Evolutionary conservation across 2,329 filamentous ascomycete species (phyloP).

Genomic region (Curvularia lunata): DNA sequence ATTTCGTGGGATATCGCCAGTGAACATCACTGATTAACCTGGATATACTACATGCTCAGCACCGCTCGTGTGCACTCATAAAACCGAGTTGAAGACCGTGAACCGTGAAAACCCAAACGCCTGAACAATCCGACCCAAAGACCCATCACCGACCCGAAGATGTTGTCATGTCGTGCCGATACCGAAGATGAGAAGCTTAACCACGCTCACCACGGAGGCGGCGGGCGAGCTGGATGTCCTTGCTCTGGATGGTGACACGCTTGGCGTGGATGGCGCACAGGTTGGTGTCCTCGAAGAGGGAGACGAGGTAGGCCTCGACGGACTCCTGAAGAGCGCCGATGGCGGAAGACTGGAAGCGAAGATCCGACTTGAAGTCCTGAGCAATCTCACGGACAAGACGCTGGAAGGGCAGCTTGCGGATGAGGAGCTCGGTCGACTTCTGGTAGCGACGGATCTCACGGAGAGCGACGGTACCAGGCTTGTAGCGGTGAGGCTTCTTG

Average conservation of each 20-base stretch:
- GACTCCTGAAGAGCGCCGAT: slow-evolving; percentile 94
- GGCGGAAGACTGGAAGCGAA: slow-evolving; percentile 96
- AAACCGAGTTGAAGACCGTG: slow-evolving; percentile 47
- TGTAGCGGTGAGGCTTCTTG: slow-evolving; percentile 64
- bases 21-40: slow-evolving; percentile 44
- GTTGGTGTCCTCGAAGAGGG: slow-evolving; percentile 96
- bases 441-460: slow-evolving; percentile 93
- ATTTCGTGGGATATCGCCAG: slow-evolving; percentile 45
- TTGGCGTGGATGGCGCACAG: slow-evolving; percentile 97
- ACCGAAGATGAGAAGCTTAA: slow-evolving; percentile 46
- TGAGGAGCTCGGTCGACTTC: slow-evolving; percentile 83
- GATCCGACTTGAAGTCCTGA: slow-evolving; percentile 67
- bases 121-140: slow-evolving; percentile 37
- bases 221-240: slow-evolving; percentile 90
- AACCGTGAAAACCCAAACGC: slow-evolving; percentile 48
- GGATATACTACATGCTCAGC: slow-evolving; percentile 50
- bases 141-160: slow-evolving; percentile 34
- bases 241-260: slow-evolving; percentile 93
- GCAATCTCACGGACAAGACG: slow-evolving; percentile 81
- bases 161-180: slow-evolving; percentile 34
- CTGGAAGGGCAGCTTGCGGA: slow-evolving; percentile 80
- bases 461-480: slow-evolving; percentile 75
- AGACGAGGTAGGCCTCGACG: slow-evolving; percentile 93
- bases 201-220: slow-evolving; percentile 62
- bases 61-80: slow-evolving; percentile 46